Base-by-base conservation (phyloP, 78 protist species). In the Dictyostelium firmibasis region DNA sequence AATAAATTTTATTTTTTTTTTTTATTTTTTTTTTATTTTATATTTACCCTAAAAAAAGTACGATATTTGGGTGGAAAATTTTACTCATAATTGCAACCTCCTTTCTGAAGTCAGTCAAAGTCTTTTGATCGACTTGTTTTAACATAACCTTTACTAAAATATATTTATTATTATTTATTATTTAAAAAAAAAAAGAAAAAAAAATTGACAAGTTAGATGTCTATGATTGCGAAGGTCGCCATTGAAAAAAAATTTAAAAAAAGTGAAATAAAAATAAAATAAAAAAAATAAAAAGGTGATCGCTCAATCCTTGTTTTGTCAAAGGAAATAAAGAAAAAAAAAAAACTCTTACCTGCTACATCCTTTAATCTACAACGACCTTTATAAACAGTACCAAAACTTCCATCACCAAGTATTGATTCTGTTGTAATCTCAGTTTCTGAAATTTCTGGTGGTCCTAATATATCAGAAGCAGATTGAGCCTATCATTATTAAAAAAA, bases 51-150 rank as follows among this genome's bases (percentile, higher is more conserved):
- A 96, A 82, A 79, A 96, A 96, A 57, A 96, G 85, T 47, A 85
- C 92, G 14, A 96, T 86, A 84, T 96, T 96, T 81, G 97, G 97
- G 78, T 96, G 97, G 64, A 86, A 96, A 23, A 96, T 96, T 81
- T 91, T 96, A 60, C 95, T 89, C 97, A 96, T 96, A 27, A 96
- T 96, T 57, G 91, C 95, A 70, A 96, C 97, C 41, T 96, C 97
- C 57, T 91, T 96, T 72, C 96, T 53, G 41, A 96, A 96, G 31
- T 92, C 95, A 38, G 76, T 75, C 1, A 96, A 33, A 83, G 97
- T 96, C 76, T 84, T 82, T 41, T 96, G 92, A 67, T 96, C 97
- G 25, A 91, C 94, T 75, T 85, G 92, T 70, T 83, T 95, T 47
- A 83, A 77, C 88, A 95, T 91, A 53, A 95, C 89, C 92, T 95